These are phyloP conservation scores for Cunninghamia lanceolata DNA, from an alignment of 75 land plant genomes.

Conservation along the genomic window DNA sequence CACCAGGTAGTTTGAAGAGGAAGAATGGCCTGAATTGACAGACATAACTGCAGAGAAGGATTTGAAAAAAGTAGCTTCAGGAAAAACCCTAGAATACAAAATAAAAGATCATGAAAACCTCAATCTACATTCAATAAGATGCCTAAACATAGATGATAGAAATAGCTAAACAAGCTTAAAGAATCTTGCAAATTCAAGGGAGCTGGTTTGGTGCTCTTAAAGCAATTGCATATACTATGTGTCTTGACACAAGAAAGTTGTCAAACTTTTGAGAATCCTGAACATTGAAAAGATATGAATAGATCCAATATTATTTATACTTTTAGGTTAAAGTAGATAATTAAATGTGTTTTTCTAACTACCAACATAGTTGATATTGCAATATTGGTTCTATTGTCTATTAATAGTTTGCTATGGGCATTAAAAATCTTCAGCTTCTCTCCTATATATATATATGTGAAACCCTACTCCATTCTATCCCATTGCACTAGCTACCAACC, in stretches of 20 bases:
- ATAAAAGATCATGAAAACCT: not conserved
- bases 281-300: not conserved
- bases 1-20: not conserved
- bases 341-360: not conserved
- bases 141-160: constrained; percentile 7
- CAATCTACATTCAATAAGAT: not conserved
- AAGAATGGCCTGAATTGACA: not conserved
- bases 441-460: not conserved
- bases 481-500: not conserved
- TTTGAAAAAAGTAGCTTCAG: not conserved
- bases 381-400: not conserved
- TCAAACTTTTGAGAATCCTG: not conserved
- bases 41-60: not conserved
- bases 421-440: not conserved
- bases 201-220: not conserved
- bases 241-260: not conserved
- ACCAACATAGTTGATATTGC: not conserved
- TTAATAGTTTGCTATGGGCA: not conserved
- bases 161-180: not conserved
- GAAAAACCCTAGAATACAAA: not conserved
- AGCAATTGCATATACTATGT: not conserved
- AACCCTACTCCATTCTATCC: not conserved
- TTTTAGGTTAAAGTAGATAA: not conserved
- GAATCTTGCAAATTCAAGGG: not conserved
- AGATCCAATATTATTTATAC: not conserved